Base-by-base conservation (phyloP, 768 basidiomycete species). In the Lactifluus piperatus region DNA sequence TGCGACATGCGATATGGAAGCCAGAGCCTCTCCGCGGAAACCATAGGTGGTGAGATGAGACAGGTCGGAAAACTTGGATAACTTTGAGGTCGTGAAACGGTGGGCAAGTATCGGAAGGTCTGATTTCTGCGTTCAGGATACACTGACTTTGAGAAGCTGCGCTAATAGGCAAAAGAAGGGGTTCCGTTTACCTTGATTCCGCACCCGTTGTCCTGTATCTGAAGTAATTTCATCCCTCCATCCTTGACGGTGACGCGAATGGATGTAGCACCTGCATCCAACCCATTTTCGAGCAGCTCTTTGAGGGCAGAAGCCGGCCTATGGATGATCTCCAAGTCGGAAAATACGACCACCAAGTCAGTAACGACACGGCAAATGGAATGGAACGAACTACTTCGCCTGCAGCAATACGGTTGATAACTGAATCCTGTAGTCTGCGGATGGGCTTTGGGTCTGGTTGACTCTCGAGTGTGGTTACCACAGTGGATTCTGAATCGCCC, bases 161-260 rank as follows among this genome's bases (percentile, higher is more conserved):
- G 20, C 34, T 14, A 32, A 46, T 36, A 47, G 11, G n/a, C 8
- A 11, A 56, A n/a, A 45, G 22, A 29, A n/a, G n/a, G n/a, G n/a
- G n/a, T n/a, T n/a, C n/a, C n/a, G 74, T 85, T 68, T 66, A 93
- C 94, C 48, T 88, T 81, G 67, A 98, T 97, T 2, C 95, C 97
- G 71, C 83, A 90, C 0, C 97, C 95, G 69, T 99, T 97, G 68
- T 99, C 97, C 67, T 94, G 90, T 53, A 98, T 94, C 72, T 97
- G 92, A 37, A 98, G 79, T 16, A 94, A 75, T 70, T 95, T 98
- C 76, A 97, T 75, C 4, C 97, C 97, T 1, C 95, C 97, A 63
- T 99, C 95, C 72, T 97, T 97, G 65, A 94, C 79, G 0, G 85
- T 90, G 53, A 98, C 76, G 37, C 86, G 84, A 68, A 98, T 92